Percentiles rank a stretch among this genome's conserved stretches.
phyloP scores from a whole-genome alignment of 169 alveolate species.

The Cyclospora cayetanensis region DNA sequence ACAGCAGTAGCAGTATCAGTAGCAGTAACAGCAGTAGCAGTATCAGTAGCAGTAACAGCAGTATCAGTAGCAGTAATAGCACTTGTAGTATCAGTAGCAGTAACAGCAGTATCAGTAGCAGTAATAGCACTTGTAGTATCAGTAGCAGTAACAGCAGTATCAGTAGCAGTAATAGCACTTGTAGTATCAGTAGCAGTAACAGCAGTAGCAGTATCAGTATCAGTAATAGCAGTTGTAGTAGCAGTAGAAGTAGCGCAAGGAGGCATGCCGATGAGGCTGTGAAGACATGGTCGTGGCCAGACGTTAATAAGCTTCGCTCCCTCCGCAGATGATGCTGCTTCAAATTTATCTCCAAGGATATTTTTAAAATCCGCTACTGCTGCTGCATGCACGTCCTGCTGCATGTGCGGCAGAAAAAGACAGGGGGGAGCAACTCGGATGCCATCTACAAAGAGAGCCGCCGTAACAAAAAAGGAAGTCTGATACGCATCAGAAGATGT shows the following conservation, averaged over 20 bases:
- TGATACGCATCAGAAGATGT: too few relatives aligned
- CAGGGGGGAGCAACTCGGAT: constrained; percentile 8
- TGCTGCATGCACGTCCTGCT: too few relatives aligned
- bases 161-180: not conserved
- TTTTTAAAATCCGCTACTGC: not conserved
- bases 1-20: not conserved
- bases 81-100: not conserved
- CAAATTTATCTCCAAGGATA: not conserved
- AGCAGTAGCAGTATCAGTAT: not conserved
- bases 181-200: not conserved
- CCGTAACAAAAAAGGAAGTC: not conserved
- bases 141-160: not conserved
- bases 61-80: not conserved
- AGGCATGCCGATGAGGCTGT: not conserved
- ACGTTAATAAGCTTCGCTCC: too few relatives aligned
- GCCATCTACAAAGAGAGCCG: constrained; percentile 22
- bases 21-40: not conserved
- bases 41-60: not conserved
- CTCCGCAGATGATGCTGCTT: not conserved
- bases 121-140: not conserved
- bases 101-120: not conserved
- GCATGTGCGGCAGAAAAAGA: constrained; percentile 5
- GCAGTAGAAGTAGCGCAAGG: not conserved
- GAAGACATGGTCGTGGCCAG: constrained; percentile 32
- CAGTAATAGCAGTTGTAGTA: not conserved